phyloP scores from a whole-genome alignment of 139 green algal genomes.

The Chlamydomonas schloesseri region DNA sequence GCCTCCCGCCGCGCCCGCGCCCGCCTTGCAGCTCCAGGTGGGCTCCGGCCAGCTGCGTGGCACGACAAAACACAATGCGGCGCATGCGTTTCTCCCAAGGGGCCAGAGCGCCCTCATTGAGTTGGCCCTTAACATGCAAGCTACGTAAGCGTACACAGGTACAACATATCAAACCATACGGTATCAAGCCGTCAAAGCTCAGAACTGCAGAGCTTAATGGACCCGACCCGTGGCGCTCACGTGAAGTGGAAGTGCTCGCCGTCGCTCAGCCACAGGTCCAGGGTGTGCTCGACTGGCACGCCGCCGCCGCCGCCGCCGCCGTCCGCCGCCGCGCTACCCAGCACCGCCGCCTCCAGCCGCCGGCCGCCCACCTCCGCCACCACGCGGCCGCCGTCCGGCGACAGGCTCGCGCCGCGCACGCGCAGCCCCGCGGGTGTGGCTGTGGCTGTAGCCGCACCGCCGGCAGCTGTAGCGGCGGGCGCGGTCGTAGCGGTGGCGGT shows the following conservation, averaged over 20 bases:
- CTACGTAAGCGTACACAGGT: too few species aligned
- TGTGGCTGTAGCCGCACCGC: too few species aligned
- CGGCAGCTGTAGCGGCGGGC: not conserved
- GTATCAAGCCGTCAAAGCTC: too few species aligned
- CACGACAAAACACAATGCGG: too few species aligned
- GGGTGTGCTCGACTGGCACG: conserved; percentile 50
- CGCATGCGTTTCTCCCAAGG: too few species aligned
- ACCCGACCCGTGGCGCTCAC: too few species aligned
- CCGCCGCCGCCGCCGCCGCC: conserved; percentile 16
- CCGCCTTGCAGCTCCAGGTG: conserved; percentile 50
- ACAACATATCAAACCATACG: too few species aligned
- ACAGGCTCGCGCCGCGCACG: conserved; percentile 11
- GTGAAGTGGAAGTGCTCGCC: conserved; percentile 71
- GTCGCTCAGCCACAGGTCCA: conserved; percentile 70
- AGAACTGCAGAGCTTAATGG: too few species aligned
- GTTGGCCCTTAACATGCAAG: too few species aligned
- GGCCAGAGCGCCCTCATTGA: too few species aligned
- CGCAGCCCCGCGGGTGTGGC: not conserved
- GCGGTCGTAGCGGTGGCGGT: not conserved
- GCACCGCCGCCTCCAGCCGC: conserved; percentile 41
- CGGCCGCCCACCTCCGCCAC: conserved; percentile 50
- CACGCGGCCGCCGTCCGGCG: not conserved
- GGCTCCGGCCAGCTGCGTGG: conserved; percentile 57
- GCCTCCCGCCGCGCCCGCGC: conserved; percentile 26
- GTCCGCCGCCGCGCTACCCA: not conserved